Base-by-base conservation (phyloP, 2,329 filamentous ascomycete genomes). In the Cladosporium sphaerospermum region DNA sequence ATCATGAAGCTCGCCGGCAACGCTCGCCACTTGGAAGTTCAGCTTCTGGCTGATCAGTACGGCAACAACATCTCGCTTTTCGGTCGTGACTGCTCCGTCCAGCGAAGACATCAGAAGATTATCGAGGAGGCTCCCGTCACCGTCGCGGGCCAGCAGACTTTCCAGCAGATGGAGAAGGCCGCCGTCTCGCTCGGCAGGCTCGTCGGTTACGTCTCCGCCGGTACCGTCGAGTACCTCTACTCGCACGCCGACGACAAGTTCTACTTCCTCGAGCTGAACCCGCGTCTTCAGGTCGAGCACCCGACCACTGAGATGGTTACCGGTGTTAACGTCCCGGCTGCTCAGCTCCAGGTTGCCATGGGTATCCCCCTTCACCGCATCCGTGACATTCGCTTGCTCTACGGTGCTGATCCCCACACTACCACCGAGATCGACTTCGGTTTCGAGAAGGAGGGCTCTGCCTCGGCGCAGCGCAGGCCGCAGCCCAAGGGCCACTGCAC, bases 31-130 rank as follows among this genome's bases (percentile, higher is more conserved):
- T 78, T 99, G 75, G 93, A 99, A 74, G 95, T 99, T 54, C 93
- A 99, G 76, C 78, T 99, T 60, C 80, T 99, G 51, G 95, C 93
- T 60, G 95, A 99, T 77, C 90, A 99, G 79, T 99, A 99, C 71
- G 93, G 95, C 68, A 96, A 99, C 82, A 97, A 97, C 77, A 96
- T 99, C 69, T 99, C 93, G 8, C 84, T 99, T 48, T 99, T 97
- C 65, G 93, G 93, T 68, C 86, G 93, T 83, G 93, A 99, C 77
- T 99, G 93, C 71, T 99, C 93, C 62, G 93, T 99, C 11, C 93
- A 99, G 78, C 84, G 93, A 73, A 84, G 93, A 71, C 95, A 99
- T 75, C 95, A 99, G 74, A 99, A 99, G 80, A 99, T 99, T 72
- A 99, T 99, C 59, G 93, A 99, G 73, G 93, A 99, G 74, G 93